Percentiles rank a stretch among this genome's conserved stretches.
phyloP scores from a whole-genome alignment of 768 basidiomycete genomes.

The Tulasnella sp. region DNA sequence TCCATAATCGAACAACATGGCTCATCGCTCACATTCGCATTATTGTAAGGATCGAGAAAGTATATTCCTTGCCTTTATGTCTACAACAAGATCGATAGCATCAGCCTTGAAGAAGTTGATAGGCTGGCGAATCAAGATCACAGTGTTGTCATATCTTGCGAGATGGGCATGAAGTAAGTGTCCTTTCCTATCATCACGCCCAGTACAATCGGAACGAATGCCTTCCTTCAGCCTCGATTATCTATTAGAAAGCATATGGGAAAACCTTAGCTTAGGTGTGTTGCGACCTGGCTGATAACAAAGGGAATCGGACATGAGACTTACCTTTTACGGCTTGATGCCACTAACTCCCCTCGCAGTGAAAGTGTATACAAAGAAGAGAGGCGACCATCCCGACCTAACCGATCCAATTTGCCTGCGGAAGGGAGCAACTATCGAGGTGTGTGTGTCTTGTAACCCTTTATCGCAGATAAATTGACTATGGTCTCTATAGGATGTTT shows the following conservation, averaged over 20 bases:
- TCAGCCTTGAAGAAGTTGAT: constrained; percentile 72
- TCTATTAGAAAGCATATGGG: constrained; percentile 34
- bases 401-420: constrained; percentile 73
- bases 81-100: constrained; percentile 92
- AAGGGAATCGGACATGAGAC: background rate
- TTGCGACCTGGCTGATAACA: background rate
- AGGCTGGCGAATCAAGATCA: constrained; percentile 68
- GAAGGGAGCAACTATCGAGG: constrained; percentile 88
- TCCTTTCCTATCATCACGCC: background rate
- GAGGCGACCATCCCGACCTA: constrained; percentile 88
- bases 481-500: constrained; percentile 47
- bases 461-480: background rate
- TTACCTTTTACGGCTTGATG: background rate
- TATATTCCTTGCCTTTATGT: constrained; percentile 92
- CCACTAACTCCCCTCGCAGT: constrained; percentile 37
- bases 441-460: constrained; percentile 21
- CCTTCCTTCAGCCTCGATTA: constrained; percentile 25
- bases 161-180: constrained; percentile 76
- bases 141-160: constrained; percentile 92
- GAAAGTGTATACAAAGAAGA: constrained; percentile 94
- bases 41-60: constrained; percentile 63
- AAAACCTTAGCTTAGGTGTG: constrained; percentile 18
- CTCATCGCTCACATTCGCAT: background rate
- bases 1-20: background rate
- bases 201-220: background rate